A percentile compares a stretch with the other conserved stretches of the same genome.
These are phyloP conservation scores for Malbranchea cinnamomea DNA, from an alignment of 2,329 filamentous ascomycete species.

Conservation along the genomic window DNA sequence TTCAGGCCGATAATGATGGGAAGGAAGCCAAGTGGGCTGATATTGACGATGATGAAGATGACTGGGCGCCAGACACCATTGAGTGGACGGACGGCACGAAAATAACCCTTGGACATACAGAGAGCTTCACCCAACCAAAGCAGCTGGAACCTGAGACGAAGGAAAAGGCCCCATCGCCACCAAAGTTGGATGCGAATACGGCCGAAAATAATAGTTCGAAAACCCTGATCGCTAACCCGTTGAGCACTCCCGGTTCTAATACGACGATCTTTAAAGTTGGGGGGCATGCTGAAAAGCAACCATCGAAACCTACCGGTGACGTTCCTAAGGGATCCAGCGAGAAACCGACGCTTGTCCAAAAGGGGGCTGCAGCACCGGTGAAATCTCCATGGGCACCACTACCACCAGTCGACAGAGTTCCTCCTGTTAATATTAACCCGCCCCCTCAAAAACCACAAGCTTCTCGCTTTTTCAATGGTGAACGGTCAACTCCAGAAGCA, in stretches of 20 bases:
- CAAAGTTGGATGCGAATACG: conserved; percentile 1
- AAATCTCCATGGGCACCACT: conserved; percentile 88
- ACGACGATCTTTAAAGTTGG: conserved; percentile 35
- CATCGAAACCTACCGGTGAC: conserved; percentile 29
- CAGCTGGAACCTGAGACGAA: conserved; percentile 2
- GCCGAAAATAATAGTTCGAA: conserved; percentile 14
- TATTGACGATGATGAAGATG: conserved; percentile 54
- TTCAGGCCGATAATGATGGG: conserved; percentile 45
- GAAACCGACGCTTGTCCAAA: conserved; percentile 35
- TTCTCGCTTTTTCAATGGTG: conserved; percentile 38
- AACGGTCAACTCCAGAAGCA: conserved; percentile 42
- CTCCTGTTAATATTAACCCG: conserved; percentile 50
- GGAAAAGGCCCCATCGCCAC: conserved; percentile 12
- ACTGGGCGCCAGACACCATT: conserved; percentile 53
- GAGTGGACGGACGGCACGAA: conserved; percentile 58
- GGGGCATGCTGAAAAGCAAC: conserved; percentile 29
- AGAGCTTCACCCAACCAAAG: conserved; percentile 12
- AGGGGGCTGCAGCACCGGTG: conserved; percentile 39
- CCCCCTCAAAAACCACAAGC: conserved; percentile 27
- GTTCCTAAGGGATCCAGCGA: conserved; percentile 37
- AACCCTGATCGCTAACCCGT: conserved; percentile 20
- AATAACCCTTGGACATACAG: conserved; percentile 39
- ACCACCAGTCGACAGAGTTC: conserved; percentile 68
- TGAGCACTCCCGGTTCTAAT: conserved; percentile 33
- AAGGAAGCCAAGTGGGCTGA: conserved; percentile 55